phyloP scores from a whole-genome alignment of 2,329 filamentous ascomycete genomes.

The Teratosphaeria nubilosa region DNA sequence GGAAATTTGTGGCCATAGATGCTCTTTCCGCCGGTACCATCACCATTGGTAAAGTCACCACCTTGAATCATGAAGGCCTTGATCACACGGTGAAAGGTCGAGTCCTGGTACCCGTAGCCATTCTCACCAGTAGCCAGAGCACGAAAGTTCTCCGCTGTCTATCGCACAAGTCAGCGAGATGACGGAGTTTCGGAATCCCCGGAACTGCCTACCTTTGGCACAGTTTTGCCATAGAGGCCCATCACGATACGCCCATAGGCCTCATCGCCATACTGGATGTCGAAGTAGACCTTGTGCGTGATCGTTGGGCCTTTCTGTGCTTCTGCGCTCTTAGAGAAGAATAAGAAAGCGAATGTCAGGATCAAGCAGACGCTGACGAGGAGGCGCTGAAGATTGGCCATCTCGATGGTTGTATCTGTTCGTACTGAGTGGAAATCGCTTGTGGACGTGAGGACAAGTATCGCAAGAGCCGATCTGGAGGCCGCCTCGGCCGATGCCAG shows the following conservation, averaged over 20 bases:
- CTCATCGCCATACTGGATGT: conserved; percentile 68
- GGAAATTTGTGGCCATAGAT: conserved; percentile 78
- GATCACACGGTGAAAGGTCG: conserved; percentile 82
- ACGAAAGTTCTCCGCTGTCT: conserved; percentile 65
- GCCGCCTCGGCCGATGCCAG: neutral
- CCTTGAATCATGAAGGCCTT: conserved; percentile 88
- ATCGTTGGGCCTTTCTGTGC: conserved; percentile 64
- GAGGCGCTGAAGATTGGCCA: conserved; percentile 66
- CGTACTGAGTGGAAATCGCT: conserved; percentile 10
- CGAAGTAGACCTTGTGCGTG: conserved; percentile 60
- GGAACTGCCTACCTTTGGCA: conserved; percentile 51
- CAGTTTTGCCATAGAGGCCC: conserved; percentile 79
- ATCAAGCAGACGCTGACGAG: conserved; percentile 65
- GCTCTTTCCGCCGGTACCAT: conserved; percentile 76
- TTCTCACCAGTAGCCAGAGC: conserved; percentile 77
- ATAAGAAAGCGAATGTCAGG: conserved; percentile 61
- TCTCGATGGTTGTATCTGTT: conserved; percentile 33
- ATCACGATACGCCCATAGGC: conserved; percentile 65
- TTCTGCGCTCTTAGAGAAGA: conserved; percentile 64
- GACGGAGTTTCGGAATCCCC: neutral
- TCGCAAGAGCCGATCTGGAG: neutral
- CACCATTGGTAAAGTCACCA: conserved; percentile 74
- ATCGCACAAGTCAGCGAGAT: neutral
- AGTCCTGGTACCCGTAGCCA: conserved; percentile 73
- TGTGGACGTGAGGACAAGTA: neutral